phyloP scores from a whole-genome alignment of 169 alveolate species.

The Cryptosporidium viatorum region DNA sequence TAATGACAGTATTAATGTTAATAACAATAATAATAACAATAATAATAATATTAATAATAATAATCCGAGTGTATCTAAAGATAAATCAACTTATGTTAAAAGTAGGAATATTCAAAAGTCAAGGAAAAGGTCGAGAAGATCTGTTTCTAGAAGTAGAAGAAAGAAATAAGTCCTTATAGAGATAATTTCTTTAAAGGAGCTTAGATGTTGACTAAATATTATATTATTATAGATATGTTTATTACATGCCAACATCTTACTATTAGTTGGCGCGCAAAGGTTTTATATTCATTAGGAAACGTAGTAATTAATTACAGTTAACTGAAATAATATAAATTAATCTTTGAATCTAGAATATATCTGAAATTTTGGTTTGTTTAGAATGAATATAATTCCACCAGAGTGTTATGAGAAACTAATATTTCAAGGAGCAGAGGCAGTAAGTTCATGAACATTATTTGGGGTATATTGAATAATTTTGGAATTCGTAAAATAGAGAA shows the following conservation, averaged over 20 bases:
- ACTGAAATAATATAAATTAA: too few relatives aligned
- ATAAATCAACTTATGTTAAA: background rate
- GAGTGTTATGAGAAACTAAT: background rate
- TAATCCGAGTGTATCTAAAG: background rate
- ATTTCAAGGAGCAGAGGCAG: conserved; percentile 75
- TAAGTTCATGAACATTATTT: conserved; percentile 4
- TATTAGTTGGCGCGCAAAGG: background rate
- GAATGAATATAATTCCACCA: background rate
- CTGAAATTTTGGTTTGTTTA: background rate
- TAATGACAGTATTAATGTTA: too few relatives aligned
- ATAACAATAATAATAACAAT: too few relatives aligned
- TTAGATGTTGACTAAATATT: background rate
- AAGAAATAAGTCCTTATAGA: background rate
- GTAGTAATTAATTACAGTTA: too few relatives aligned
- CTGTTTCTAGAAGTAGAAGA: background rate
- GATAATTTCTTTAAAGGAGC: background rate
- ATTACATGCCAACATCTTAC: background rate
- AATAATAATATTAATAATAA: too few relatives aligned
- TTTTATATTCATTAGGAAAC: too few relatives aligned
- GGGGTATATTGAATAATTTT: background rate
- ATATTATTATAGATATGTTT: too few relatives aligned
- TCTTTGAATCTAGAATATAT: too few relatives aligned
- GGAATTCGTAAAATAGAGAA: conserved; percentile 3
- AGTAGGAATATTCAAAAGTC: background rate
- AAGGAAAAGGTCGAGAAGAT: background rate